phyloP scores from a whole-genome alignment of 2,329 filamentous ascomycete genomes.

The Cercospora berteroae region DNA sequence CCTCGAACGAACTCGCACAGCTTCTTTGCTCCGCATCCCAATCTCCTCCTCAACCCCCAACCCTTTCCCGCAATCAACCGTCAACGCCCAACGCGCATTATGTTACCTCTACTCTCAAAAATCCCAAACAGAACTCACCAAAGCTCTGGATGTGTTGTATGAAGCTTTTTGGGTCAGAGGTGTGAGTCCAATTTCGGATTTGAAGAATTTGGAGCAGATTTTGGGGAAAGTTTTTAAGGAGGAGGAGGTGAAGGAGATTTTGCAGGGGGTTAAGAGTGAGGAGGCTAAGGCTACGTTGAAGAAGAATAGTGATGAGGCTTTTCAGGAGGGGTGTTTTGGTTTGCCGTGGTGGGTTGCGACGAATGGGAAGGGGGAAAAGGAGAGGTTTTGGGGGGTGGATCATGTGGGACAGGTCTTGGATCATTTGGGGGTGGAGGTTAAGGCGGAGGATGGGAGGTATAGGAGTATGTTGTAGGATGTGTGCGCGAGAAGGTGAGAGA shows the following conservation, averaged over 20 bases:
- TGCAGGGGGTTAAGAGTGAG: slow-evolving; percentile 34
- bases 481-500: background rate
- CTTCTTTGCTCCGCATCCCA: slow-evolving; percentile 54
- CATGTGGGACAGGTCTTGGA: slow-evolving; percentile 56
- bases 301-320: slow-evolving; percentile 52
- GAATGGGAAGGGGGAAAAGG: slow-evolving; percentile 53
- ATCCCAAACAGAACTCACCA: slow-evolving; percentile 43
- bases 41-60: slow-evolving; percentile 47
- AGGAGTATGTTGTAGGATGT: slow-evolving; percentile 39
- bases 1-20: slow-evolving; percentile 55
- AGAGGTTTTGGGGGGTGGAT: slow-evolving; percentile 61
- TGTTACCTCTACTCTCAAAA: slow-evolving; percentile 46
- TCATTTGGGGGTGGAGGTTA: slow-evolving; percentile 52
- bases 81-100: slow-evolving; percentile 54
- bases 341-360: slow-evolving; percentile 60
- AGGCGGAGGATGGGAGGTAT: slow-evolving; percentile 37
- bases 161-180: slow-evolving; percentile 54
- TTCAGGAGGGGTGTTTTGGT: slow-evolving; percentile 58
- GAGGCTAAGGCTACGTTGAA: slow-evolving; percentile 50
- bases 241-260: slow-evolving; percentile 43
- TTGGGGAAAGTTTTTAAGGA: slow-evolving; percentile 48
- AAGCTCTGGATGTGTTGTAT: slow-evolving; percentile 50
- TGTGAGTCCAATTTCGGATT: slow-evolving; percentile 44
- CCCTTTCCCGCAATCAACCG: slow-evolving; percentile 55
- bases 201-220: slow-evolving; percentile 46